Percentiles rank a stretch among this genome's conserved stretches.
Conservation (phyloP, 257 asterid species). For the Rauvolfia tetraphylla region DNA sequence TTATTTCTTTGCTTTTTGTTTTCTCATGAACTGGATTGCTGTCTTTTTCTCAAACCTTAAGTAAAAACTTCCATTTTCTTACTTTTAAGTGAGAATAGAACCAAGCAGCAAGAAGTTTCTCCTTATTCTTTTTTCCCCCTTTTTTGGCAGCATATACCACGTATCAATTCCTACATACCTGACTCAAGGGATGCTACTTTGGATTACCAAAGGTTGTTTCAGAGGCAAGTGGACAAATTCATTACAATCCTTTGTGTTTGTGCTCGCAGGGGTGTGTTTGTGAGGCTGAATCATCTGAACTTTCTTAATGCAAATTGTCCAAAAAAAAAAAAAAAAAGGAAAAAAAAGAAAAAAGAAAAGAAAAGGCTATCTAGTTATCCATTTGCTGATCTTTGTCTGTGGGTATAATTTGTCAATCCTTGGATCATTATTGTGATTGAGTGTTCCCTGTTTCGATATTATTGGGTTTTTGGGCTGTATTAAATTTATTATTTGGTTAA, state of each 20-base stretch:
- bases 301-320: background rate
- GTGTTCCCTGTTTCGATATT: background rate
- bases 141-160: slow-evolving; percentile 52
- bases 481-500: too few relatives aligned
- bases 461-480: too few relatives aligned
- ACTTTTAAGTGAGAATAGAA: background rate
- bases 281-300: background rate
- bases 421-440: background rate
- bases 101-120: background rate
- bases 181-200: slow-evolving; percentile 45
- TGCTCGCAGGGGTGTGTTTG: background rate
- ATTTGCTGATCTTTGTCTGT: background rate
- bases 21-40: background rate
- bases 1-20: background rate
- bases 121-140: background rate
- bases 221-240: slow-evolving; percentile 32
- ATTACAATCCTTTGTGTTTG: background rate
- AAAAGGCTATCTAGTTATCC: too few relatives aligned
- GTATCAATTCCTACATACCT: slow-evolving; percentile 51
- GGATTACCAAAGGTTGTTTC: slow-evolving; percentile 63
- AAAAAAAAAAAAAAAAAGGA: too few relatives aligned
- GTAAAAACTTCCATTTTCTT: background rate
- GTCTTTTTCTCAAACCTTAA: background rate
- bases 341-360: too few relatives aligned
- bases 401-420: too few relatives aligned